phyloP scores from a whole-genome alignment of 2,329 filamentous ascomycete species.

The Septoria petroselini region DNA sequence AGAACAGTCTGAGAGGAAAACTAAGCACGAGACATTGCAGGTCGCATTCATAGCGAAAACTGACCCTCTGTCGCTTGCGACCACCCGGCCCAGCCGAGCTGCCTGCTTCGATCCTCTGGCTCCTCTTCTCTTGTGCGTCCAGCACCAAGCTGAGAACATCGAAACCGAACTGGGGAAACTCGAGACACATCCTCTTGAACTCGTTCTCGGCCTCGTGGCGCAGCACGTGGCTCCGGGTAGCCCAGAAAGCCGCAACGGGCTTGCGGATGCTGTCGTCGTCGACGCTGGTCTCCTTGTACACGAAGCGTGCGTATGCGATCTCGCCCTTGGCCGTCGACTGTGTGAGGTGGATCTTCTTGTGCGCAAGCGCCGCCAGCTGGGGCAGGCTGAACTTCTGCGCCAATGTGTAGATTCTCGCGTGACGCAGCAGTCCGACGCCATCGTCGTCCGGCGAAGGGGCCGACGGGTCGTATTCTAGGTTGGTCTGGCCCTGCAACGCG shows the following conservation, averaged over 20 bases:
- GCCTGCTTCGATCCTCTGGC: conserved; percentile 38
- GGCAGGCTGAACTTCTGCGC: conserved; percentile 70
- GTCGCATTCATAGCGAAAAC: background rate
- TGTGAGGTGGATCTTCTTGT: conserved; percentile 88
- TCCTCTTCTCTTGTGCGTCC: conserved; percentile 50
- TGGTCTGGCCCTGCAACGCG: conserved; percentile 54
- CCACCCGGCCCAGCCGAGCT: conserved; percentile 35
- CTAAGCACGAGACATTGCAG: background rate
- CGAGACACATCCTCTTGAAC: conserved; percentile 79
- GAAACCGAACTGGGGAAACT: conserved; percentile 88
- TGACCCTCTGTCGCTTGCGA: conserved; percentile 40
- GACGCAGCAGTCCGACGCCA: conserved; percentile 80
- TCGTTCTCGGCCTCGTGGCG: conserved; percentile 82
- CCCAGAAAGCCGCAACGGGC: conserved; percentile 89
- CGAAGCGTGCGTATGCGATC: conserved; percentile 86
- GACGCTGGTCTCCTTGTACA: conserved; percentile 71
- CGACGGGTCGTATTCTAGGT: conserved; percentile 66
- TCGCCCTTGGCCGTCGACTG: conserved; percentile 84
- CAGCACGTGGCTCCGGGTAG: conserved; percentile 72
- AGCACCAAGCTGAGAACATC: conserved; percentile 73
- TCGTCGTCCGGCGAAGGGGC: conserved; percentile 67
- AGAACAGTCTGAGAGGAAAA: conserved; percentile 2
- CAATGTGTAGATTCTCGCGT: conserved; percentile 85
- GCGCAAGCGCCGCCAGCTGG: conserved; percentile 70
- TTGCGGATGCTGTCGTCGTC: conserved; percentile 72